Evolutionary conservation across 129 eudicot species (phyloP).

Genomic region (Tanacetum coccineum): DNA sequence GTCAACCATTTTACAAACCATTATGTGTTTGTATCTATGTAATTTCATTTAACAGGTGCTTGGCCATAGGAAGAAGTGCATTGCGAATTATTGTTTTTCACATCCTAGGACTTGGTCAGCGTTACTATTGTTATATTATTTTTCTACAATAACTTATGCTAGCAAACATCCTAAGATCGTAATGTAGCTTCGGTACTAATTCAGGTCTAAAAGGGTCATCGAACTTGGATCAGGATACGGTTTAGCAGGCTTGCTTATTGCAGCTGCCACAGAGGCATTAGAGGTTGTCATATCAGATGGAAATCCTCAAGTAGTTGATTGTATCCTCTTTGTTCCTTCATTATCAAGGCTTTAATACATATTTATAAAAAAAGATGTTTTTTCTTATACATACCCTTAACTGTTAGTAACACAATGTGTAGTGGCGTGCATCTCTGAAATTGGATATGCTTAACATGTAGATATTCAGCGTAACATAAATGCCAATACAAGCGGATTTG

Average conservation of each 20-base stretch:
- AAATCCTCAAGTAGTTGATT: slow-evolving; percentile 98
- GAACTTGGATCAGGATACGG: slow-evolving; percentile 99
- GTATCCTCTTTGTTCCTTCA: slow-evolving; percentile 64
- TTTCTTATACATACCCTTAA: too few relatives aligned
- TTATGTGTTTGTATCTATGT: not conserved
- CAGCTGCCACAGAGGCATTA: slow-evolving; percentile 66
- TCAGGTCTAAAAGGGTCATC: slow-evolving; percentile 73
- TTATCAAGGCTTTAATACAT: not conserved
- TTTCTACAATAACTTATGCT: not conserved
- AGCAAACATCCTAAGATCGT: slow-evolving; percentile 3
- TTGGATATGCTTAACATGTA: slow-evolving; percentile 54
- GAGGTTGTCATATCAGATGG: slow-evolving; percentile 98
- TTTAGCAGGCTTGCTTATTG: slow-evolving; percentile 83
- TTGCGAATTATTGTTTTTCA: slow-evolving; percentile 79
- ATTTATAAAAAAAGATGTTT: not conserved
- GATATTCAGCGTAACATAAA: slow-evolving; percentile 77
- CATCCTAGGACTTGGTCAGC: slow-evolving; percentile 67
- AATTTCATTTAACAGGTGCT: slow-evolving; percentile 57
- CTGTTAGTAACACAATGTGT: not conserved
- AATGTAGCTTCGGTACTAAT: slow-evolving; percentile 10
- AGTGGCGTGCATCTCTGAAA: slow-evolving; percentile 16
- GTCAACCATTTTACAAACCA: too few relatives aligned
- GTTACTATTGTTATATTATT: slow-evolving; percentile 28
- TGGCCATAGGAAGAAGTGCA: slow-evolving; percentile 99
- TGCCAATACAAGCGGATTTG: slow-evolving; percentile 64